Base-by-base conservation (phyloP, 1,284 basidiomycete species). In the Jaminaea rosea region DNA sequence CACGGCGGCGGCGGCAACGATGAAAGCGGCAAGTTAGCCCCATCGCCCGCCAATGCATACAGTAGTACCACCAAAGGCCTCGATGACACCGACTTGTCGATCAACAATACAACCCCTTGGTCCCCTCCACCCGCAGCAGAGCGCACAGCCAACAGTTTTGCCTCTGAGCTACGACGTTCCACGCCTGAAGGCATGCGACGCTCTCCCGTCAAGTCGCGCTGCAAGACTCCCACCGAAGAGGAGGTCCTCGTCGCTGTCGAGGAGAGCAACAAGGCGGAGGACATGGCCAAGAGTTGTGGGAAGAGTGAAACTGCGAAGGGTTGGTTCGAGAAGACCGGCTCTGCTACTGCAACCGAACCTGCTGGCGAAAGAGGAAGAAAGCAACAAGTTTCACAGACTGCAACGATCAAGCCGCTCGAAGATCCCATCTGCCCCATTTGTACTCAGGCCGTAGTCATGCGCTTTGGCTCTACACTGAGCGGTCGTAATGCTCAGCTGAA, bases 231-330 rank as follows among this genome's bases (percentile, higher is more conserved):
- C n/a, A n/a, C n/a, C n/a, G n/a, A n/a, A n/a, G n/a, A n/a, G n/a
- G n/a, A n/a, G 31, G 10, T 36, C n/a, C 34, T 36, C 34, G 44
- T 69, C 71, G 56, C 72, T 69, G 58, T 73, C 71, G 49, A 73
- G 63, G 53, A 99, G 82, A 50, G 94, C 94, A 93, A 98, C 98
- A 81, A 98, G 94, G 66, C 94, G 94, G 74, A 99, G 88, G 60
- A 98, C 89, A 81, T 99, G n/a, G n/a, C n/a, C n/a, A n/a, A n/a
- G n/a, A n/a, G n/a, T n/a, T n/a, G n/a, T n/a, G n/a, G n/a, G n/a
- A n/a, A n/a, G n/a, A n/a, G n/a, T n/a, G n/a, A n/a, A n/a, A n/a
- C n/a, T n/a, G n/a, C n/a, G n/a, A n/a, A n/a, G n/a, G n/a, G n/a
- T n/a, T n/a, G n/a, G n/a, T n/a, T n/a, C n/a, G n/a, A n/a, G n/a